Evolutionary conservation across 805 yeast genomes (phyloP).

Genomic region (Candida rishiriensis): DNA sequence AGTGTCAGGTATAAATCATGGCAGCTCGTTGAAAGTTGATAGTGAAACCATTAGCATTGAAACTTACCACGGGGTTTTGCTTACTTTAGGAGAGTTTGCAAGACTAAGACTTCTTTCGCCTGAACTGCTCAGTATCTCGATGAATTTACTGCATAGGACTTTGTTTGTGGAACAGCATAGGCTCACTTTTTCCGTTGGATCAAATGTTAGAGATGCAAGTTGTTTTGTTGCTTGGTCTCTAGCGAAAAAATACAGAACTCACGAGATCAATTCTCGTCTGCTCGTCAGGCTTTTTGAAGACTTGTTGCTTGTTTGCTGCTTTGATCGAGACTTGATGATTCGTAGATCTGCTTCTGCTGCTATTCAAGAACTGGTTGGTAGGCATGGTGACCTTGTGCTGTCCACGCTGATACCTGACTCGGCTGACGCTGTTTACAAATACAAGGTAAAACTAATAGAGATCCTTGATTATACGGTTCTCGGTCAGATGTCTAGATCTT

Average conservation of each 20-base stretch:
- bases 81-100: constrained; percentile 49
- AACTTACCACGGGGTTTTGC: constrained; percentile 53
- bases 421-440: constrained; percentile 26
- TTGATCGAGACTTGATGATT: constrained; percentile 70
- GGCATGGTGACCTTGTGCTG: constrained; percentile 51
- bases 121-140: constrained; percentile 20
- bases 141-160: constrained; percentile 39
- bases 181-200: constrained; percentile 50
- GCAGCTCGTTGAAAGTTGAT: constrained; percentile 15
- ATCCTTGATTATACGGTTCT: constrained; percentile 47
- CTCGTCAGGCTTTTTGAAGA: constrained; percentile 26
- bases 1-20: background rate
- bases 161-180: constrained; percentile 56
- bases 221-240: constrained; percentile 84
- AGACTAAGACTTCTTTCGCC: constrained; percentile 16
- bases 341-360: constrained; percentile 85
- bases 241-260: constrained; percentile 35
- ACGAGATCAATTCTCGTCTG: constrained; percentile 15
- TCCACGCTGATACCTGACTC: constrained; percentile 4
- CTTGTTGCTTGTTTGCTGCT: constrained; percentile 51
- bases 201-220: constrained; percentile 76
- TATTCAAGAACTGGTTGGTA: constrained; percentile 77
- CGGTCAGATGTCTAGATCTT: constrained; percentile 41
- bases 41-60: constrained; percentile 35
- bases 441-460: constrained; percentile 52